Percentiles rank a stretch among this genome's conserved stretches.
Evolutionary conservation across 768 basidiomycete genomes (phyloP).

Genomic region (Leccinum uliginosum): DNA sequence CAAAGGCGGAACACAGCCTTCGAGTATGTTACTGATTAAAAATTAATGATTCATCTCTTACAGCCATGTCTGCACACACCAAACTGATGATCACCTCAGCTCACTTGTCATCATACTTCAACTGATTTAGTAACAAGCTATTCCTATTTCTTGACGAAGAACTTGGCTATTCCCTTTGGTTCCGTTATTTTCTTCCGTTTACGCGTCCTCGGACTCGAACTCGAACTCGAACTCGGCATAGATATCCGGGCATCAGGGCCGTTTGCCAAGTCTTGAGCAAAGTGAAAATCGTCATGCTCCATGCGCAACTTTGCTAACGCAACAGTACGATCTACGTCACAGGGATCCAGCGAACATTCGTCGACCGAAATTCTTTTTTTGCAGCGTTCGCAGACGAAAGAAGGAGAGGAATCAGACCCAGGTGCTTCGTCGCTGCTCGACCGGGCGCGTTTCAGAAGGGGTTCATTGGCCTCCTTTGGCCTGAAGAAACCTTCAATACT

Average conservation of each 20-base stretch:
- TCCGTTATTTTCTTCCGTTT: slow-evolving; percentile 31
- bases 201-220: slow-evolving; percentile 14
- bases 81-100: background rate
- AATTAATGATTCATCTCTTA: background rate
- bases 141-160: slow-evolving; percentile 35
- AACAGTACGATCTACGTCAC: slow-evolving; percentile 26
- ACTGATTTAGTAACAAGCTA: background rate
- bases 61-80: background rate
- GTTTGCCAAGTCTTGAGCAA: slow-evolving; percentile 72
- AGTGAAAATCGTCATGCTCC: slow-evolving; percentile 90
- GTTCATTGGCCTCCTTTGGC: slow-evolving; percentile 20
- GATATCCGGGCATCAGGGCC: slow-evolving; percentile 22
- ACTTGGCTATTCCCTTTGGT: slow-evolving; percentile 44
- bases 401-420: slow-evolving; percentile 17
- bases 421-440: slow-evolving; percentile 23
- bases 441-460: slow-evolving; percentile 37
- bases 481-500: slow-evolving; percentile 87
- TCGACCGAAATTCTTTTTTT: slow-evolving; percentile 40
- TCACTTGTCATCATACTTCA: background rate
- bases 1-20: slow-evolving; percentile 13
- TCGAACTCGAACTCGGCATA: background rate
- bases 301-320: slow-evolving; percentile 42
- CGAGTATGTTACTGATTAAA: no score
- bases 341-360: slow-evolving; percentile 12
- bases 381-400: slow-evolving; percentile 60